These are phyloP conservation scores for Kluyveromyces wickerhamii DNA, from an alignment of 805 yeast species.

Conservation along the genomic window DNA sequence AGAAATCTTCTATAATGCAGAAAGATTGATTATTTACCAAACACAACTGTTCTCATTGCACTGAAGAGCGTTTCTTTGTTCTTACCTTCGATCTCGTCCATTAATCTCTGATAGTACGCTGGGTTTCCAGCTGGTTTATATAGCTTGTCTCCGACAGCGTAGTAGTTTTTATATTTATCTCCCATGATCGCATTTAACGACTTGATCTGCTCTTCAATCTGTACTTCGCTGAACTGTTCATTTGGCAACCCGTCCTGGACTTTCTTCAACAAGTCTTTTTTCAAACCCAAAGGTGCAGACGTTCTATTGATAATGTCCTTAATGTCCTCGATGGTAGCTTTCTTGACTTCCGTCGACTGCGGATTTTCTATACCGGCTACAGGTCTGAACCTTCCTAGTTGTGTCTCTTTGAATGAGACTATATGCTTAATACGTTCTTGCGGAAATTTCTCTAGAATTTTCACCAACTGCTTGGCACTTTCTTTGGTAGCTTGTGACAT, in stretches of 20 bases:
- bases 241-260: conserved; percentile 36
- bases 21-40: conserved; percentile 66
- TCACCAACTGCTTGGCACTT: conserved; percentile 49
- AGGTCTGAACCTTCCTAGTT: conserved; percentile 47
- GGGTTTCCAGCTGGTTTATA: conserved; percentile 82
- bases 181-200: conserved; percentile 50
- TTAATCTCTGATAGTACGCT: conserved; percentile 59
- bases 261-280: conserved; percentile 39
- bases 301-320: conserved; percentile 32
- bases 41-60: conserved; percentile 66
- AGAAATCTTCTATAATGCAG: too few relatives aligned
- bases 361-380: conserved; percentile 41
- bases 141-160: conserved; percentile 57
- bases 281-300: conserved; percentile 35
- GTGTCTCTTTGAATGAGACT: conserved; percentile 62
- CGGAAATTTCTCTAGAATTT: conserved; percentile 55
- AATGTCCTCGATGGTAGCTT: conserved; percentile 35
- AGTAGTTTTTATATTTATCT: conserved; percentile 56
- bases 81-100: conserved; percentile 64
- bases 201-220: conserved; percentile 44
- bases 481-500: conserved; percentile 31
- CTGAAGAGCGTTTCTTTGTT: conserved; percentile 55
- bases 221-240: conserved; percentile 43
- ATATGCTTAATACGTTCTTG: conserved; percentile 60
- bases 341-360: conserved; percentile 32